Evolutionary conservation across 805 yeast species (phyloP).

Genomic region (Myxozyma lipomycoides): DNA sequence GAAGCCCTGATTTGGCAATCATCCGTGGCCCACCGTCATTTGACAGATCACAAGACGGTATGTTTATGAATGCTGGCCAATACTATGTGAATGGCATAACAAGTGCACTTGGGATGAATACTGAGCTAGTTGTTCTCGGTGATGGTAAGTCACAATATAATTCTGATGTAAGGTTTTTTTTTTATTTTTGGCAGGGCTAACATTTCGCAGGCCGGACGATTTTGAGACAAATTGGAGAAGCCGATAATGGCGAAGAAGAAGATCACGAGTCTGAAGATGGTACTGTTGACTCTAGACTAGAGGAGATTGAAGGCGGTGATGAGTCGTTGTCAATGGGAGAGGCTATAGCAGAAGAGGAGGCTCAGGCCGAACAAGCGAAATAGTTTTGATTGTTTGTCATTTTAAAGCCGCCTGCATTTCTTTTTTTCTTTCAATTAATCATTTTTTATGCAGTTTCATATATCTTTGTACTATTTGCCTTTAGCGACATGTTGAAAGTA

Average conservation of each 20-base stretch:
- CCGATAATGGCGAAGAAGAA: conserved; percentile 18
- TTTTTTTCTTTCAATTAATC: no score
- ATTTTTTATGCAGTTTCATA: no score
- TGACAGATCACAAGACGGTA: neutral
- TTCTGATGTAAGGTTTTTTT: neutral
- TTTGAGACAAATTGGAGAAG: conserved; percentile 2
- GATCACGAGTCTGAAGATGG: conserved; percentile 23
- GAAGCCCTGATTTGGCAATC: conserved; percentile 35
- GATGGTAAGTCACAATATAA: conserved; percentile 8
- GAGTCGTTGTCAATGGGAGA: neutral
- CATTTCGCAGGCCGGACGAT: neutral
- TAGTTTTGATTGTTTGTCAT: no score
- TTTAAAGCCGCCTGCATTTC: no score
- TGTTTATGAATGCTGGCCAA: conserved; percentile 6
- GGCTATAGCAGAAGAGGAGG: neutral
- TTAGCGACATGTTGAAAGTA: no score
- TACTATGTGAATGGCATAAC: conserved; percentile 6
- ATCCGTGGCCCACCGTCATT: conserved; percentile 20
- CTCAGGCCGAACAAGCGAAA: neutral
- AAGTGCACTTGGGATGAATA: conserved; percentile 5
- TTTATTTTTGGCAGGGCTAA: neutral
- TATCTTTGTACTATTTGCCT: no score
- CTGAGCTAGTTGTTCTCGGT: conserved; percentile 12
- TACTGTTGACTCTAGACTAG: conserved; percentile 8
- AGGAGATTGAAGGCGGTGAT: neutral